A percentile compares a stretch with the other conserved stretches of the same genome.
These are phyloP conservation scores for Barbatosphaeria neglecta DNA, from an alignment of 495 filamentous ascomycete genomes.

Conservation along the genomic window DNA sequence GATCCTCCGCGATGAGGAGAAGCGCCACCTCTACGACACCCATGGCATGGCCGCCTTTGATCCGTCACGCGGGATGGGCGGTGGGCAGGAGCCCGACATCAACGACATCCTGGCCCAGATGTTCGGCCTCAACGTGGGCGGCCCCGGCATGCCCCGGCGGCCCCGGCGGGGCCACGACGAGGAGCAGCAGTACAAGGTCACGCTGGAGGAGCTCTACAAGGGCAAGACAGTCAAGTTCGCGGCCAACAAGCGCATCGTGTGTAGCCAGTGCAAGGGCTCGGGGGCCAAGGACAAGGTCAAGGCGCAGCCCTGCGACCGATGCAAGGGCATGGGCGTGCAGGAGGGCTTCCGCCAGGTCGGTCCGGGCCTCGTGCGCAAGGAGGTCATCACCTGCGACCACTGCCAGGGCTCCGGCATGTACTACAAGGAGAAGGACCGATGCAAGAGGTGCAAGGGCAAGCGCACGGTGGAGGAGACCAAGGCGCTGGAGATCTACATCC, in stretches of 20 bases:
- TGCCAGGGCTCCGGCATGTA: slow-evolving; percentile 74
- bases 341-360: slow-evolving; percentile 66
- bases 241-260: slow-evolving; percentile 85
- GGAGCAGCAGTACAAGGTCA: slow-evolving; percentile 81
- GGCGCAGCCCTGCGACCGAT: slow-evolving; percentile 71
- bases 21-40: slow-evolving; percentile 79
- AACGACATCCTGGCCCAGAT: slow-evolving; percentile 88
- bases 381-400: slow-evolving; percentile 57
- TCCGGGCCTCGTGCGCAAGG: slow-evolving; percentile 68
- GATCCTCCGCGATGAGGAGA: slow-evolving; percentile 92
- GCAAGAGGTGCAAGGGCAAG: slow-evolving; percentile 95
- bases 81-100: slow-evolving; percentile 63
- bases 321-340: slow-evolving; percentile 62
- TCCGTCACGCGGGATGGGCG: slow-evolving; percentile 47
- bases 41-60: slow-evolving; percentile 96
- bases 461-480: slow-evolving; percentile 74
- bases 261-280: slow-evolving; percentile 71
- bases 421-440: slow-evolving; percentile 89
- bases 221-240: slow-evolving; percentile 95
- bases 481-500: slow-evolving; percentile 91
- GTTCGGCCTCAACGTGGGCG: slow-evolving; percentile 74
- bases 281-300: slow-evolving; percentile 90
- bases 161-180: slow-evolving; percentile 69
- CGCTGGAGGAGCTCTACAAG: slow-evolving; percentile 90
- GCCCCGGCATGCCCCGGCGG: slow-evolving; percentile 39